Base-by-base conservation (phyloP, 2,329 filamentous ascomycete genomes). In the Penicillium oxalicum region DNA sequence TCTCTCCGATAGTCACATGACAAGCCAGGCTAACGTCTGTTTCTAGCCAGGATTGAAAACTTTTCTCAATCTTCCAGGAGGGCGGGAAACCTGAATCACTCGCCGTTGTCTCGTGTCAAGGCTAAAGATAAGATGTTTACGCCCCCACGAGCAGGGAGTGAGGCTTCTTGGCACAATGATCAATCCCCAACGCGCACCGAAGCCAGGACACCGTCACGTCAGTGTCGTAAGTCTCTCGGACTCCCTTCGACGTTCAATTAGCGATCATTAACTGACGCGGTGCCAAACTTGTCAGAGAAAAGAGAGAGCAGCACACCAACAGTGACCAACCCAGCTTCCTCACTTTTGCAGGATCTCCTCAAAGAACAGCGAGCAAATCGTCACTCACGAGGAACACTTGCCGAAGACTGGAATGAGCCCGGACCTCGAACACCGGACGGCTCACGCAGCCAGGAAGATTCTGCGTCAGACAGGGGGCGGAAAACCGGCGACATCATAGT, bases 291-390 rank as follows among this genome's bases (percentile, higher is more conserved):
- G 18, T 2, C 26, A 70, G 67, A 54, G 47, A 66, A 59, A 5
- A 60, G 62, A 2, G 68, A 70, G 13, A 50, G 56, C 4, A 54
- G 49, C 12, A 56, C 62, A 9, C 58, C 64, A 2, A 61, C 66
- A 5, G 45, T 69, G 2, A 69, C 71, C 7, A 70, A 71, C 40
- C 69, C 70, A 9, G 64, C 65, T 2, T 73, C 70, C 1, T 57
- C 60, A 18, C 61, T 72, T 3, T 54, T 73, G 18, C 69, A 73
- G 45, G 67, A 64, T 47, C 51, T 72, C 27, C 60, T 73, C 33
- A 70, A 69, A 47, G 70, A 72, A 52, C 68, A 70, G 45, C 69
- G 70, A 9, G 70, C 69, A 4, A 61, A 61, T 45, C 67, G 69
- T 39, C 58, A 59, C 25, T 64, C 66, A 9, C 62, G 61, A 40